A percentile compares a stretch with the other conserved stretches of the same genome.
Evolutionary conservation across 164 flowering plant species (phyloP).

Genomic region (Umbilicus rupestris): DNA sequence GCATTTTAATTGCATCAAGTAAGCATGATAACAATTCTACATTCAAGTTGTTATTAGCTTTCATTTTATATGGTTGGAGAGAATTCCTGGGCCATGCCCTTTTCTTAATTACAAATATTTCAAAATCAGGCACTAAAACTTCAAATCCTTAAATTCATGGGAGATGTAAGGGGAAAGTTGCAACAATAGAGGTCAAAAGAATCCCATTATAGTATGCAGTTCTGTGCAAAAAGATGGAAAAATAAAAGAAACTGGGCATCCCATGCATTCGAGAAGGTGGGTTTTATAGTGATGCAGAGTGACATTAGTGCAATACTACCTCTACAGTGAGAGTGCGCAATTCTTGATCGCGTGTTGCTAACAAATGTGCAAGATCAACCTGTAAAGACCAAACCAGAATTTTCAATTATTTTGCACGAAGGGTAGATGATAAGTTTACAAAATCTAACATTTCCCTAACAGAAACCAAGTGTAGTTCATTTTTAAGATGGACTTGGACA

Average conservation of each 20-base stretch:
- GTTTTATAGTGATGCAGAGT: no score
- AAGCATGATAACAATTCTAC: neutral
- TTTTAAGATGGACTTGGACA: neutral
- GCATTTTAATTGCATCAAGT: neutral
- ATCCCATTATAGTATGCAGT: neutral
- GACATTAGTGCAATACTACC: conserved; percentile 30
- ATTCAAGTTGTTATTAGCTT: neutral
- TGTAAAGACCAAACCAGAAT: conserved; percentile 17
- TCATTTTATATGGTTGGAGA: neutral
- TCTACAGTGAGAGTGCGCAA: conserved; percentile 88
- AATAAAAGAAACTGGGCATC: neutral
- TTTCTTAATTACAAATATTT: neutral
- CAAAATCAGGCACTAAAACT: neutral
- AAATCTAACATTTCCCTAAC: neutral
- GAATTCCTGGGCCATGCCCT: neutral
- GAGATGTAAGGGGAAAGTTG: neutral
- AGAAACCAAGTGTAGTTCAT: neutral
- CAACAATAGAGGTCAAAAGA: neutral
- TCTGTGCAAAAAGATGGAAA: neutral
- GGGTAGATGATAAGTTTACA: neutral
- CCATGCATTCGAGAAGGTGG: neutral
- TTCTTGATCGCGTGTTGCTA: conserved; percentile 98
- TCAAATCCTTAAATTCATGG: neutral
- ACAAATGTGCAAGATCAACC: conserved; percentile 97
- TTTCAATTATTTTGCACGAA: neutral